Evolutionary conservation across 2,329 filamentous ascomycete species (phyloP), one percentile per base, ranked within the genome.

Genomic region (Metarhizium humberi): DNA sequence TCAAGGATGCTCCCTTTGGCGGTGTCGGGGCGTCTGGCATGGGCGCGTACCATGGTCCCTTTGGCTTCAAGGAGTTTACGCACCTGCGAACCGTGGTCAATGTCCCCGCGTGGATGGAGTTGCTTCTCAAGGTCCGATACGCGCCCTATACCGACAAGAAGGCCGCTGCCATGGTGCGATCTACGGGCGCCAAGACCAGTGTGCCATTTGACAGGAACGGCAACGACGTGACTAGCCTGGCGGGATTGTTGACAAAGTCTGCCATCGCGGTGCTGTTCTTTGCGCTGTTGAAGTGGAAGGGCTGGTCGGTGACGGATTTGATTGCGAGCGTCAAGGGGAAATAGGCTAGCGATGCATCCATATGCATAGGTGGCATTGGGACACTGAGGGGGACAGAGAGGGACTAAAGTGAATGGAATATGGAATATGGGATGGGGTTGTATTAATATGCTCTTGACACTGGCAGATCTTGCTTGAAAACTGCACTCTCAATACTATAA

Each of bases 1-100:
- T 72, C n/a, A 65, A 66, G 0, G 65, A 63, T 13, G 71, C 71
- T 0, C 74, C 75, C 0, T 78, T 78, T 56, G 75, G 76, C 14
- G 75, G 76, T 6, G 71, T 76, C 18, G 75, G 76, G 13, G 66
- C 67, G 13, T 74, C 71, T 0, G 75, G 75, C 3, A 64, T 67
- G 29, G 75, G 75, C 18, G 61, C 63, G 18, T 76, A 77, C 58
- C 73, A 75, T 54, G 76, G 75, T 5, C 61, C 62, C 47, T 68
- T 71, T 55, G 71, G 74, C 29, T 68, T 78, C 60, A 62, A 68
- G 6, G 61, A 61, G 11, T 71, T 71, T 42, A 62, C 61, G 1
- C 68, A 71, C 50, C 55, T 59, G 6, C 63, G 69, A 16, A 59
- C 56, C 6, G 57, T 60, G 20, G 54, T 59, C 13, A 52, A 54